Conservation (phyloP, 306 rosid genomes). For the Quercus suber region DNA sequence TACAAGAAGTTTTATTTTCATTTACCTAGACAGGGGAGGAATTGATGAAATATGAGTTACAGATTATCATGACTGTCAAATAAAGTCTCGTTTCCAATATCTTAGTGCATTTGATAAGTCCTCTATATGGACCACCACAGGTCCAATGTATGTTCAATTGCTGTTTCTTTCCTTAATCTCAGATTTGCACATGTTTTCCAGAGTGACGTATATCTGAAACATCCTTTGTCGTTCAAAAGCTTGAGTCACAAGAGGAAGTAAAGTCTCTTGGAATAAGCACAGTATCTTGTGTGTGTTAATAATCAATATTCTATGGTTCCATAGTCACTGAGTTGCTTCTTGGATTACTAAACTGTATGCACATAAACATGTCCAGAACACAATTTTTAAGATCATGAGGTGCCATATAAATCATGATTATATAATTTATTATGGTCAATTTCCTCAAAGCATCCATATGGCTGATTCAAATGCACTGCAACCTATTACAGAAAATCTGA, state of each 20-base stretch:
- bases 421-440: not conserved
- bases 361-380: not conserved
- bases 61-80: not conserved
- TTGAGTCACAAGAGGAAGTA: not conserved
- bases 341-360: slow-evolving; percentile 15
- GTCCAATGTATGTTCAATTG: not conserved
- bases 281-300: slow-evolving; percentile 12
- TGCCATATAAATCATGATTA: not conserved
- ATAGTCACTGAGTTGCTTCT: not conserved
- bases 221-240: not conserved
- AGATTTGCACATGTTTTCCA: not conserved
- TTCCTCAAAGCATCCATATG: not conserved
- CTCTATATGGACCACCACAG: not conserved
- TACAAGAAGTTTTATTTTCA: not conserved
- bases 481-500: not conserved
- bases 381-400: not conserved
- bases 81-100: not conserved
- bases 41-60: not conserved
- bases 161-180: not conserved
- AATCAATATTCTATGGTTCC: slow-evolving; percentile 15
- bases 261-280: not conserved
- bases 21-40: not conserved
- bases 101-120: not conserved
- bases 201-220: not conserved
- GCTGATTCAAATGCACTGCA: slow-evolving; percentile 5